Evolutionary conservation across 805 yeast genomes (phyloP).

Genomic region (Starmera amethionina): DNA sequence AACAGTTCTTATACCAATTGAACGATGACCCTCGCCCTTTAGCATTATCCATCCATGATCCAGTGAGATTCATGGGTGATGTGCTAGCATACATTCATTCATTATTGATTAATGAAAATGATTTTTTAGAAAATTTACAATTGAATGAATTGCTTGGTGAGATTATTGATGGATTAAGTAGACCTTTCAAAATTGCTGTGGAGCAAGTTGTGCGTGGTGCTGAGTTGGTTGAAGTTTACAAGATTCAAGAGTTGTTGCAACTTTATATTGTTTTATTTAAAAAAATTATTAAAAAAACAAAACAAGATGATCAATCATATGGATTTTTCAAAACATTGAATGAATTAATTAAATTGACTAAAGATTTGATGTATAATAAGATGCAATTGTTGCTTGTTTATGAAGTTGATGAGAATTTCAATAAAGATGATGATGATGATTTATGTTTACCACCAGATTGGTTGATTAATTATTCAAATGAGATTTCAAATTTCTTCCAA

Average conservation of each 20-base stretch:
- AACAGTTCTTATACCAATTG: constrained; percentile 58
- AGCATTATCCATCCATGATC: constrained; percentile 64
- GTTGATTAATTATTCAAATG: constrained; percentile 56
- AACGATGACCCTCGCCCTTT: constrained; percentile 37
- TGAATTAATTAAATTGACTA: constrained; percentile 23
- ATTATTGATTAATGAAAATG: constrained; percentile 79
- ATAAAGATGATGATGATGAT: constrained; percentile 24
- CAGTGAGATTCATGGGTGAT: constrained; percentile 77
- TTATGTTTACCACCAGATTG: constrained; percentile 81
- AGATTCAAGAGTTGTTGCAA: constrained; percentile 52
- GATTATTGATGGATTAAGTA: constrained; percentile 41
- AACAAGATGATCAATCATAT: neutral
- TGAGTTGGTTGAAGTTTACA: constrained; percentile 44
- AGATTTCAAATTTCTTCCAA: constrained; percentile 49
- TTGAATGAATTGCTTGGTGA: constrained; percentile 13
- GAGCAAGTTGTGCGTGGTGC: constrained; percentile 66
- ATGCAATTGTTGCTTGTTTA: constrained; percentile 7
- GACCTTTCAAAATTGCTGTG: constrained; percentile 51
- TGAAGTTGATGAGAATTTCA: constrained; percentile 6
- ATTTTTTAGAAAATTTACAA: constrained; percentile 27
- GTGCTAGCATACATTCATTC: constrained; percentile 83
- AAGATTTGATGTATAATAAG: constrained; percentile 29
- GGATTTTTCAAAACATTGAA: constrained; percentile 18
- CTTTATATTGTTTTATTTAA: constrained; percentile 63
- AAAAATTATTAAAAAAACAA: constrained; percentile 11